A percentile compares a stretch with the other conserved stretches of the same genome.
Evolutionary conservation across 345 rosid genomes (phyloP).

Genomic region (Firmiana major): DNA sequence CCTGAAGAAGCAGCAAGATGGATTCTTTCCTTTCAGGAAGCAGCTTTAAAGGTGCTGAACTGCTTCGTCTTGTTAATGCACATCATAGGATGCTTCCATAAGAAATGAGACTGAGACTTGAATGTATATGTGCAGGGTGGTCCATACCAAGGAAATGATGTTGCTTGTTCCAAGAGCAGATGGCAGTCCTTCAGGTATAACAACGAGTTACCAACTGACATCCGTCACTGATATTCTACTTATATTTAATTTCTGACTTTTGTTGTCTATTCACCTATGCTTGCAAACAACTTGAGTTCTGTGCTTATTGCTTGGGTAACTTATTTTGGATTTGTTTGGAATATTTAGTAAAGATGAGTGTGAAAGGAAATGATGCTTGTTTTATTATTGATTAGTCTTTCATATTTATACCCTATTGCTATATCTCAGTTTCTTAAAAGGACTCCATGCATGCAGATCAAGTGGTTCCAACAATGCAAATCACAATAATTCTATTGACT

Average conservation of each 20-base stretch:
- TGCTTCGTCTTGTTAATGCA: constrained; percentile 2
- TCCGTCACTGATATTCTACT: background rate
- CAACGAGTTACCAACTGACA: background rate
- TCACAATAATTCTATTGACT: constrained; percentile 54
- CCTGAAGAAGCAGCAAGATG: constrained; percentile 96
- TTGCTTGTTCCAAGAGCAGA: constrained; percentile 52
- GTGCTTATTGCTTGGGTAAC: background rate
- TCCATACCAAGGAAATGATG: constrained; percentile 38
- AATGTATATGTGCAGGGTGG: constrained; percentile 47
- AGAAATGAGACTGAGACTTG: constrained; percentile 16
- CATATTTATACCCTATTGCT: background rate
- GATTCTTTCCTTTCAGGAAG: constrained; percentile 79
- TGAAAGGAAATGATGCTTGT: background rate
- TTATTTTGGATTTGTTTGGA: background rate
- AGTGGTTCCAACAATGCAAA: constrained; percentile 50
- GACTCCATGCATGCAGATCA: constrained; percentile 39
- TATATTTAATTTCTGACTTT: background rate
- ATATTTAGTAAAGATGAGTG: background rate
- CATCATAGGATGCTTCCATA: constrained; percentile 1
- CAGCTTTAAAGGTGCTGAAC: constrained; percentile 63
- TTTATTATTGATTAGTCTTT: constrained; percentile 5
- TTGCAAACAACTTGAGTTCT: background rate
- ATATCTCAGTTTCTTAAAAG: constrained; percentile 12
- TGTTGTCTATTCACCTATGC: background rate
- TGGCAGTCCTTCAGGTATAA: constrained; percentile 69